Evolutionary conservation across 768 basidiomycete species (phyloP).

Genomic region (Lyophyllum decastes): DNA sequence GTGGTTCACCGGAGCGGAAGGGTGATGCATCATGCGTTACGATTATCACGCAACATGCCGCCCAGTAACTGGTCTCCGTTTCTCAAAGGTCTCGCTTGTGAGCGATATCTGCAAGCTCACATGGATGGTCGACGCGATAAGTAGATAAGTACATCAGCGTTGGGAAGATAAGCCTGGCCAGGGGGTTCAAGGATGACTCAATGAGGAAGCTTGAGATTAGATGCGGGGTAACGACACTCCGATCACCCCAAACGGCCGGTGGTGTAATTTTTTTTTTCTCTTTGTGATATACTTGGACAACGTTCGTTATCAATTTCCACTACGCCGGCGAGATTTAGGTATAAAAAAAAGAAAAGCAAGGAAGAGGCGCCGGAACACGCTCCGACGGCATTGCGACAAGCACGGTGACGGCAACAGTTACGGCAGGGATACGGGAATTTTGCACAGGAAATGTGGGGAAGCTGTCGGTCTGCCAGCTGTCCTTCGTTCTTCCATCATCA

Average conservation of each 20-base stretch:
- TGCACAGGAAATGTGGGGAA: slow-evolving; percentile 1
- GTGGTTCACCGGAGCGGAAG: not conserved
- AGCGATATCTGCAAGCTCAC: not conserved
- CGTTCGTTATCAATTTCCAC: not conserved
- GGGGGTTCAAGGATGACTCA: not conserved
- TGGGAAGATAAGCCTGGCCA: not conserved
- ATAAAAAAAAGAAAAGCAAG: not conserved
- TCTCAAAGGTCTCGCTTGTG: not conserved
- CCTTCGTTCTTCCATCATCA: slow-evolving; percentile 4
- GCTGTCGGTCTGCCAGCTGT: not conserved
- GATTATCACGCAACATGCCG: not conserved
- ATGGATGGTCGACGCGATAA: not conserved
- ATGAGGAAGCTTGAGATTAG: not conserved
- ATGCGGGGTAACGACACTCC: slow-evolving; percentile 17
- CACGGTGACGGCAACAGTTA: slow-evolving; percentile 5
- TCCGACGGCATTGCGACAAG: not conserved
- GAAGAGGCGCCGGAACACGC: not conserved
- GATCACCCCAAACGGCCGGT: not conserved
- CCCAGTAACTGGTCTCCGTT: not conserved
- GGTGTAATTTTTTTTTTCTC: slow-evolving; percentile 4
- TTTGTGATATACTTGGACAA: not conserved
- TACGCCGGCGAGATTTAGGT: not conserved
- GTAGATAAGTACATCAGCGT: not conserved
- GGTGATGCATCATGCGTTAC: not conserved
- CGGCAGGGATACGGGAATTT: not conserved